phyloP scores from a whole-genome alignment of 169 alveolate genomes.

The Besnoitia besnoiti region DNA sequence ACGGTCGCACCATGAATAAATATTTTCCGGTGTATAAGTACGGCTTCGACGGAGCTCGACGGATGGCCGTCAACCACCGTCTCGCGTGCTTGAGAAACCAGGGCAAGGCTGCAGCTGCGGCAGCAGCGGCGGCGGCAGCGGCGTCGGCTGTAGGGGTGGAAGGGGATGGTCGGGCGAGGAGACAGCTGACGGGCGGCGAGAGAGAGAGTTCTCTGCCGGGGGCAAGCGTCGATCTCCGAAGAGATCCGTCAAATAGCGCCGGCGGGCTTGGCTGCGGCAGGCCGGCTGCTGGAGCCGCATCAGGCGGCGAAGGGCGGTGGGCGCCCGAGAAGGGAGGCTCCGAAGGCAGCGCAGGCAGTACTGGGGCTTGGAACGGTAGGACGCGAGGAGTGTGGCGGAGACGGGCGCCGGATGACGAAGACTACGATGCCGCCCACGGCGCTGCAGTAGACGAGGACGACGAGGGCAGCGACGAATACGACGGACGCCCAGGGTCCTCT shows the following conservation, averaged over 20 bases:
- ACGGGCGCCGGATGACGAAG: neutral
- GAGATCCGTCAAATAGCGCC: neutral
- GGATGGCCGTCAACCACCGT: constrained; percentile 50
- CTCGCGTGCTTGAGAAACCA: constrained; percentile 20
- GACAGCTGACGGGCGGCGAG: neutral
- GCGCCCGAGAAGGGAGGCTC: neutral
- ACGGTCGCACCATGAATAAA: constrained; percentile 45
- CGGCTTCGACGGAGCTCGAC: constrained; percentile 47
- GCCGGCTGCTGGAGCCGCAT: neutral
- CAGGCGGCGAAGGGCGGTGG: neutral
- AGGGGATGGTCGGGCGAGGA: neutral
- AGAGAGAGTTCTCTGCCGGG: neutral
- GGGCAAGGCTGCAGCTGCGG: constrained; percentile 23
- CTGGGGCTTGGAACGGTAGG: neutral
- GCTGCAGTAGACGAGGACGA: neutral
- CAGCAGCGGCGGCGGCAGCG: constrained; percentile 22
- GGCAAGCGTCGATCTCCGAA: neutral
- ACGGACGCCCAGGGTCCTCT: neutral
- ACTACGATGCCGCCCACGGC: neutral
- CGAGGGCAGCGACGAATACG: neutral
- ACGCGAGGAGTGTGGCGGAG: constrained; percentile 20
- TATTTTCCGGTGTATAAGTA: constrained; percentile 61
- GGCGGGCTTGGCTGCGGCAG: neutral
- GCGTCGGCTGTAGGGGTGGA: neutral
- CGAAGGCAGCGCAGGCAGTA: neutral